Evolutionary conservation across 768 basidiomycete genomes (phyloP), one percentile per base, ranked within the genome.

Genomic region (Vararia minispora): DNA sequence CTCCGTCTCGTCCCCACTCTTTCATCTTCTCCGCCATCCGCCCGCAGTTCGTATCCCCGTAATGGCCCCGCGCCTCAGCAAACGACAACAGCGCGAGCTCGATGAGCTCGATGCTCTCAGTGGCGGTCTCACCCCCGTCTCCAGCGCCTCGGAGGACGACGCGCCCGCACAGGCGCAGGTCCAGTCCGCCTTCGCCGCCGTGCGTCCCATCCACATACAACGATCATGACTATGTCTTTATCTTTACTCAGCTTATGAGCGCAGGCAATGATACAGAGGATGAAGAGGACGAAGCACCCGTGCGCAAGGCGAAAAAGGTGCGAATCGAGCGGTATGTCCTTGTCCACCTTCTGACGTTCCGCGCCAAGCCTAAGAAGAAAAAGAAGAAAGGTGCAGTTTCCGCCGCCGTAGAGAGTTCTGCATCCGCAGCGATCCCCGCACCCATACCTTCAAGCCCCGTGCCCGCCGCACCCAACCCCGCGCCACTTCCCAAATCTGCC

Each of bases 71-170:
- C 68, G 82, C 45, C 59, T 81, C 27, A 91, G 75, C 59, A 92
- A 88, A 59, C 70, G 90, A 33, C 88, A 90, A 57, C 85, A 91
- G 52, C 65, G 89, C 32, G 86, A 89, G 51, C 68, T 77, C 17
- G 86, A 90, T 42, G 86, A 92, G 46, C 71, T 92, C 2, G 66
- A 74, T 25, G 69, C 73, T 1, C 66, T 80, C 27, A 61, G 61
- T 28, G 58, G 57, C 18, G 46, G 58, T 6, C 42, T 42, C n/a
- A n/a, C n/a, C n/a, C n/a, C n/a, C n/a, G n/a, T n/a, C n/a, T n/a
- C n/a, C n/a, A n/a, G n/a, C 1, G 39, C 46, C 5, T 50, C 60
- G 2, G 51, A 59, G 11, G 55, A 48, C 4, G 52, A 47, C 14
- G 57, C 54, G 1, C 41, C 38, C 8, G 55, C 61, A 7, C 61